These are phyloP conservation scores for Asterophora lycoperdoides DNA, from an alignment of 768 basidiomycete genomes.

Conservation along the genomic window DNA sequence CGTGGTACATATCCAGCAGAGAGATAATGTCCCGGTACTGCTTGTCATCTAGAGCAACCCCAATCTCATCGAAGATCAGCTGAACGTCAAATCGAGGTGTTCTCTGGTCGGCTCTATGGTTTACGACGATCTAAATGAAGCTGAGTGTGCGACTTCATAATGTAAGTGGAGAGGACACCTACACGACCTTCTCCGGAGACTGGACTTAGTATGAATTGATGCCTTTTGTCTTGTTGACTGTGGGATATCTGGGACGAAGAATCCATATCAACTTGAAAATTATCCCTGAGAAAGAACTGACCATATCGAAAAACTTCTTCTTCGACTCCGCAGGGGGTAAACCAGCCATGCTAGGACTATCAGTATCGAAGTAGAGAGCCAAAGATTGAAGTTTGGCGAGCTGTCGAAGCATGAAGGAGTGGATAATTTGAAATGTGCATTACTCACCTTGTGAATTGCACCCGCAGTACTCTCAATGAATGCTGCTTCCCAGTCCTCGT, in stretches of 20 bases:
- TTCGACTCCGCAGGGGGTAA: conserved; percentile 61
- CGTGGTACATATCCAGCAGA: conserved; percentile 93
- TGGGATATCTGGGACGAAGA: conserved; percentile 36
- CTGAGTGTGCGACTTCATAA: conserved; percentile 4
- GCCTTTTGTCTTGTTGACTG: conserved; percentile 48
- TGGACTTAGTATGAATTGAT: conserved; percentile 94
- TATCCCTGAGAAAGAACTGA: conserved; percentile 23
- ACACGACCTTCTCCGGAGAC: conserved; percentile 94
- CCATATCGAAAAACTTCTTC: conserved; percentile 71
- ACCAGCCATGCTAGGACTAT: conserved; percentile 74
- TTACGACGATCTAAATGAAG: conserved; percentile 65
- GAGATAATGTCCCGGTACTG: conserved; percentile 95
- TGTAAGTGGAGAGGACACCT: conserved; percentile 22
- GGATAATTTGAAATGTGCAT: neutral
- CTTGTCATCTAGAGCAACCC: conserved; percentile 83
- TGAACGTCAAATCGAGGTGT: conserved; percentile 86
- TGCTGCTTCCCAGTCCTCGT: conserved; percentile 81
- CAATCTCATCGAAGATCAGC: conserved; percentile 89
- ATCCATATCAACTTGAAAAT: neutral
- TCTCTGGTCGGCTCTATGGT: conserved; percentile 66
- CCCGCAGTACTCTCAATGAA: conserved; percentile 90
- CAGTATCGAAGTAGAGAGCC: conserved; percentile 94
- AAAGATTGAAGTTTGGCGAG: conserved; percentile 83
- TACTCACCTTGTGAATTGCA: conserved; percentile 79
- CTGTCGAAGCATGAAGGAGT: conserved; percentile 33